Percentiles rank a stretch among this genome's conserved stretches.
These are phyloP conservation scores for Kurtzmaniella quercitrusa DNA, from an alignment of 1,139 yeast genomes.

Conservation along the genomic window DNA sequence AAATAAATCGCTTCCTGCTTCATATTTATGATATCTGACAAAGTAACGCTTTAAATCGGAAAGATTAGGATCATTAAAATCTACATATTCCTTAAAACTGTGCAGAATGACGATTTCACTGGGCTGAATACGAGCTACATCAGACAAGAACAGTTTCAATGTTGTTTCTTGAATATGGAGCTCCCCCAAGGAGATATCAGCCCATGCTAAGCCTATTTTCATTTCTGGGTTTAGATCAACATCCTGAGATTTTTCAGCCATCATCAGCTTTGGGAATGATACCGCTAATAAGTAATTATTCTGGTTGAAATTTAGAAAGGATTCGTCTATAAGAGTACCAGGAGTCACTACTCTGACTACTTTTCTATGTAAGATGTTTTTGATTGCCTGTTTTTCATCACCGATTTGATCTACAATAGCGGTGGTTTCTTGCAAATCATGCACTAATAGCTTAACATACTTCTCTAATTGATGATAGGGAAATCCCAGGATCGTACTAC, in stretches of 20 bases:
- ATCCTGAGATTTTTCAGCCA: not conserved
- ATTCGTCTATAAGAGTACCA: slow-evolving; percentile 88
- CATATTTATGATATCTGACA: slow-evolving; percentile 47
- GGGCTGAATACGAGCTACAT: slow-evolving; percentile 62
- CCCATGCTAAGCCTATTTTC: slow-evolving; percentile 78
- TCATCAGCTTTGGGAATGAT: slow-evolving; percentile 47
- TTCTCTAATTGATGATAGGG: slow-evolving; percentile 70
- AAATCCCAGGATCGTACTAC: slow-evolving; percentile 79
- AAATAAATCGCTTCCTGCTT: slow-evolving; percentile 10
- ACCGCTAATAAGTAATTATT: slow-evolving; percentile 71
- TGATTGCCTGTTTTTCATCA: slow-evolving; percentile 18
- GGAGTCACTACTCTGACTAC: slow-evolving; percentile 84
- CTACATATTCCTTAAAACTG: slow-evolving; percentile 20
- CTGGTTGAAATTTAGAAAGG: slow-evolving; percentile 66
- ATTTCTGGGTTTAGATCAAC: slow-evolving; percentile 32
- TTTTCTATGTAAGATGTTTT: slow-evolving; percentile 53
- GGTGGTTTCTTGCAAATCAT: slow-evolving; percentile 64
- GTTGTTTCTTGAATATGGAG: slow-evolving; percentile 64
- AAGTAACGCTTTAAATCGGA: slow-evolving; percentile 61
- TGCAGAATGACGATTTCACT: slow-evolving; percentile 56
- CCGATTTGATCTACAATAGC: slow-evolving; percentile 73
- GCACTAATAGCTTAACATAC: slow-evolving; percentile 69
- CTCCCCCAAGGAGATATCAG: slow-evolving; percentile 82
- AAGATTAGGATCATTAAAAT: slow-evolving; percentile 52
- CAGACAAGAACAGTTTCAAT: slow-evolving; percentile 50